A percentile compares a stretch with the other conserved stretches of the same genome.
phyloP scores from a whole-genome alignment of 2,329 filamentous ascomycete genomes.

The Leptographium flavum region DNA sequence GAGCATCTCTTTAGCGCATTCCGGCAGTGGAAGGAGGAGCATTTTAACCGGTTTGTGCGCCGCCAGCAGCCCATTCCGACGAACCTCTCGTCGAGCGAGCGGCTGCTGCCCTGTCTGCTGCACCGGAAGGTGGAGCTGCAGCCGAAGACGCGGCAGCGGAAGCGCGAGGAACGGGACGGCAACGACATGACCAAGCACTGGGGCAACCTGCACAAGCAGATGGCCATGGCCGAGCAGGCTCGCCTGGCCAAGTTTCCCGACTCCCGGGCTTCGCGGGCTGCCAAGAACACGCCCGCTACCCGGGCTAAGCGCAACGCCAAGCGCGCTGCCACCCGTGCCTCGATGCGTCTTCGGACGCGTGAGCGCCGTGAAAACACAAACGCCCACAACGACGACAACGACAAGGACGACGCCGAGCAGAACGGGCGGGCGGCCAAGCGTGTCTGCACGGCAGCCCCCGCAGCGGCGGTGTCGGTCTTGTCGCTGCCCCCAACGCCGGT shows the following conservation, averaged over 20 bases:
- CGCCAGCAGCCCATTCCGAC: conserved; percentile 2
- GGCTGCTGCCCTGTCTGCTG: conserved; percentile 14
- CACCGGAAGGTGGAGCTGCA: conserved; percentile 10
- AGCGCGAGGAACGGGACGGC: conserved; percentile 9
- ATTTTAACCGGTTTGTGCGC: conserved; percentile 4
- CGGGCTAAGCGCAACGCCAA: no score
- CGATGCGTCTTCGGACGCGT: no score
- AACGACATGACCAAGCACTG: conserved; percentile 9
- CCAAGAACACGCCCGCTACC: no score
- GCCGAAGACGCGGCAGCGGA: conserved; percentile 5
- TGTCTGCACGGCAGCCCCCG: no score
- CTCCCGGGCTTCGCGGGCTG: no score
- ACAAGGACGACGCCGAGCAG: no score
- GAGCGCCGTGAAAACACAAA: no score
- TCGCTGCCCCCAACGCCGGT: no score
- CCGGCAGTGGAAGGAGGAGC: conserved; percentile 19
- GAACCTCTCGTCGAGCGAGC: background rate
- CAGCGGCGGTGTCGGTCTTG: no score
- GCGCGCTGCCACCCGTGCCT: no score
- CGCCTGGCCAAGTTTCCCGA: background rate
- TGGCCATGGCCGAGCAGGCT: background rate
- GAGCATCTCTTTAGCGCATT: conserved; percentile 18
- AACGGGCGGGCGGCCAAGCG: no score
- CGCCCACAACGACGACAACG: no score
- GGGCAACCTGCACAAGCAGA: conserved; percentile 7